Base-by-base conservation (phyloP, 176 grass and related monocot species). In the Typha latifolia region DNA sequence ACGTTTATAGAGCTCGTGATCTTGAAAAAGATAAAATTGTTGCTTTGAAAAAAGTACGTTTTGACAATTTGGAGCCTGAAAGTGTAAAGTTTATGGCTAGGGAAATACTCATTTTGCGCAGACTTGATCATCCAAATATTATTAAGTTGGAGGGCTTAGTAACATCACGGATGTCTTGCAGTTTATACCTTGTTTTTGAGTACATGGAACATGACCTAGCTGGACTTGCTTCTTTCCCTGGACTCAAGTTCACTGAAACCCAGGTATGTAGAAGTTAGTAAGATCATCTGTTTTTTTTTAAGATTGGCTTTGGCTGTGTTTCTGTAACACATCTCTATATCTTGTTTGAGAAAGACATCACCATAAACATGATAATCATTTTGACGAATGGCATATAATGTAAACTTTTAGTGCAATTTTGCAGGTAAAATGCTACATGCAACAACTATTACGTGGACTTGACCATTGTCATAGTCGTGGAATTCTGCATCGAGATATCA, bases 351-450 rank as follows among this genome's bases (percentile, higher is more conserved):
- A 22, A 22, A 14, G 53, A 21, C 53, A 59, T 19, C 18, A 19
- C 22, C 53, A 59, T 59, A 59, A 19, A 59, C 18, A 59, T 11
- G 20, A 59, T 4, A 59, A 59, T 19, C 16, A 19, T 59, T 19
- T 59, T 59, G 18, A n/a, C 9, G 5, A 3, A 59, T 59, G 53
- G 8, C 21, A 59, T 16, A 19, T 59, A 19, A 19, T 21, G 8
- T 59, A 10, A 59, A 19, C 20, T 59, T 59, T 59, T 8, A 59
- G 32, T 15, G n/a, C 14, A 6, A 61, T 77, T 37, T 34, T 78
- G 56, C 84, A 99, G 95, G 90, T 99, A 47, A 99, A 99, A 80
- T 99, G 95, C 81, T 99, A 99, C 81, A 99, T 90, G 95, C 89
- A 94, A 79, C 95, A 99, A 81, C 65, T 99, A 63, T 75, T 99